Evolutionary conservation across 192 early-diverging fungal species (phyloP).

Genomic region (Coemansia javaensis): DNA sequence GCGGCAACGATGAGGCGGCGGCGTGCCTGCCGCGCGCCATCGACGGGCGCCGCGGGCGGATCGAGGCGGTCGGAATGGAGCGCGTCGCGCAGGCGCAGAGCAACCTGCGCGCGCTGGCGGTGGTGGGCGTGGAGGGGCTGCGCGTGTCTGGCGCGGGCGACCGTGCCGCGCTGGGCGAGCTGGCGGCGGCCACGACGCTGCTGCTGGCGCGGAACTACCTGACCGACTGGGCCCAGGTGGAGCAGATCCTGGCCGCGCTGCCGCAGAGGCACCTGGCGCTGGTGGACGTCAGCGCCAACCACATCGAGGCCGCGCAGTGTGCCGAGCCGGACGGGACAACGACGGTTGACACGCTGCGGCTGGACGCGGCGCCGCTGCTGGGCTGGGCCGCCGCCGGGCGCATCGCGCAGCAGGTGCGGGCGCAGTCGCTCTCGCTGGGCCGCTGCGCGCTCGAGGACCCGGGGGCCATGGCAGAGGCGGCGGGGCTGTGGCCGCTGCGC

Average conservation of each 20-base stretch:
- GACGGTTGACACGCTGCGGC: conserved; percentile 10
- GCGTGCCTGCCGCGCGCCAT: conserved; percentile 5
- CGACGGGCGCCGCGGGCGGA: conserved; percentile 26
- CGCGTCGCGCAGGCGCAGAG: conserved; percentile 15
- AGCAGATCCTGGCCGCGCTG: conserved; percentile 6
- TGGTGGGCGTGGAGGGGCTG: conserved; percentile 11
- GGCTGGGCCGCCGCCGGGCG: conserved; percentile 6
- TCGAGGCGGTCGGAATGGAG: conserved; percentile 33
- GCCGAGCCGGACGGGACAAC: no score
- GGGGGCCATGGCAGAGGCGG: not conserved
- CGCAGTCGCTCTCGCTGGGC: conserved; percentile 20
- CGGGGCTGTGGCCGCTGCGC: not conserved
- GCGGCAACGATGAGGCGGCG: not conserved
- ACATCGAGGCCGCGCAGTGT: not conserved
- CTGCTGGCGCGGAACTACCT: conserved; percentile 25
- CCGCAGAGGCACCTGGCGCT: not conserved
- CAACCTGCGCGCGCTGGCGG: conserved; percentile 1
- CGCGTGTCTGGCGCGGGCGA: conserved; percentile 1
- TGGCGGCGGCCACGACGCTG: conserved; percentile 10
- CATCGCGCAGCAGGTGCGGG: not conserved
- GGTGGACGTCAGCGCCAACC: conserved; percentile 33
- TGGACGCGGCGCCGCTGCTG: conserved; percentile 12
- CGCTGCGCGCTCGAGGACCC: conserved; percentile 2
- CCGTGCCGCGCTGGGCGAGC: not conserved
- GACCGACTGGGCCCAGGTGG: conserved; percentile 1